These are phyloP conservation scores for Seiridium unicorne DNA, from an alignment of 2,329 filamentous ascomycete genomes.

Conservation along the genomic window DNA sequence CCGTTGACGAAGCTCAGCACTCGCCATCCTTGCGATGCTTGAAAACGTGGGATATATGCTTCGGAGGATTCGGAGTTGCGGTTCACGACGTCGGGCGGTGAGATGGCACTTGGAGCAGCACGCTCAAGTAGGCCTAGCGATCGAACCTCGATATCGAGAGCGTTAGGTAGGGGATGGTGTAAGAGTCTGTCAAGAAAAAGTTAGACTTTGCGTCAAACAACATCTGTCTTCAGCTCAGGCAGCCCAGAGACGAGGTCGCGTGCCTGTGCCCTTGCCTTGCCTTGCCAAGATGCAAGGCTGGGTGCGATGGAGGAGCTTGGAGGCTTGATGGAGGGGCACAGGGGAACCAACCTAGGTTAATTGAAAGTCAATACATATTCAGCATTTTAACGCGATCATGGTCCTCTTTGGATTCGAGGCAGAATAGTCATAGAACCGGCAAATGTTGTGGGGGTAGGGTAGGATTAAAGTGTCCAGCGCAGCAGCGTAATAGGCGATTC, in stretches of 20 bases:
- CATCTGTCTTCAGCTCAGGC: neutral
- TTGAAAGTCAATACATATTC: neutral
- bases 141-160: neutral
- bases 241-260: neutral
- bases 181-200: neutral
- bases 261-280: no score
- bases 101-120: neutral
- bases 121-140: neutral
- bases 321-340: neutral
- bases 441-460: no score
- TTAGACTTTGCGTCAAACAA: neutral
- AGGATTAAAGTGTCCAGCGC: no score
- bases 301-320: neutral
- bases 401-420: no score
- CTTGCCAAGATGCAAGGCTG: neutral
- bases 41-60: neutral
- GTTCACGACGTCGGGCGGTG: neutral
- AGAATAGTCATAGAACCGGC: no score
- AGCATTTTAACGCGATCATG: neutral
- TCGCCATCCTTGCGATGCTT: slow-evolving; percentile 21
- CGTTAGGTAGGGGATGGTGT: neutral
- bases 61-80: neutral
- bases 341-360: neutral
- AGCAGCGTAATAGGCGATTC: no score
- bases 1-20: slow-evolving; percentile 35